phyloP scores from a whole-genome alignment of 2,329 filamentous ascomycete genomes.

The Chaetomium olivaceum region DNA sequence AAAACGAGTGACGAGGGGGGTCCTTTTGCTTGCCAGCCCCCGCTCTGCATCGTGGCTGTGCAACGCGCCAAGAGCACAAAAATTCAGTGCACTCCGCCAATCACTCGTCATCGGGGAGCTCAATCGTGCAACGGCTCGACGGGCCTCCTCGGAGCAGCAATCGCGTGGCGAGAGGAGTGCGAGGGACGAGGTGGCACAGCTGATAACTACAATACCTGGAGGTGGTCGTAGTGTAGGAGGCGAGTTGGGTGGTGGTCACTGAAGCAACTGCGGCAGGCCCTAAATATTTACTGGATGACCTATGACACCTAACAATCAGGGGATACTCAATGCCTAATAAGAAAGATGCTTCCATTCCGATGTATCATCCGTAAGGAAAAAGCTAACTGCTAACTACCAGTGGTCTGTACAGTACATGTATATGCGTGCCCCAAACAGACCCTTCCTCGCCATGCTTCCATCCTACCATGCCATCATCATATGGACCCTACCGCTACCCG shows the following conservation, averaged over 20 bases:
- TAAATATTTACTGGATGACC: background rate
- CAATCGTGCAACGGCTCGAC: background rate
- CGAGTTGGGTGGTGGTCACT: background rate
- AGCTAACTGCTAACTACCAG: background rate
- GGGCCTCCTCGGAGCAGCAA: background rate
- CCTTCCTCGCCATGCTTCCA: slow-evolving; percentile 10
- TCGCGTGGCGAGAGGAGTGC: background rate
- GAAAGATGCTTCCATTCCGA: background rate
- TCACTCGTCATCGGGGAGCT: background rate
- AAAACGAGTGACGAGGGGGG: background rate
- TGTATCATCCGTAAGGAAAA: background rate
- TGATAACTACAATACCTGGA: background rate
- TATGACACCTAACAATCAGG: background rate
- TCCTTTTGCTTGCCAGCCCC: background rate
- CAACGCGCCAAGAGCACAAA: slow-evolving; percentile 13
- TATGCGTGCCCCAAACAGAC: background rate
- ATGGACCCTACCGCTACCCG: background rate
- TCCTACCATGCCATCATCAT: background rate
- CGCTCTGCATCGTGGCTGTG: slow-evolving; percentile 17
- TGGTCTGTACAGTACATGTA: background rate
- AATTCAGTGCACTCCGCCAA: background rate
- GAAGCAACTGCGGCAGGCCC: background rate
- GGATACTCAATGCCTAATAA: background rate
- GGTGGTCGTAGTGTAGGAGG: background rate
- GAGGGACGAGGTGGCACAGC: background rate